Evolutionary conservation across 306 rosid species (phyloP).

Genomic region (Begonia masoniana): DNA sequence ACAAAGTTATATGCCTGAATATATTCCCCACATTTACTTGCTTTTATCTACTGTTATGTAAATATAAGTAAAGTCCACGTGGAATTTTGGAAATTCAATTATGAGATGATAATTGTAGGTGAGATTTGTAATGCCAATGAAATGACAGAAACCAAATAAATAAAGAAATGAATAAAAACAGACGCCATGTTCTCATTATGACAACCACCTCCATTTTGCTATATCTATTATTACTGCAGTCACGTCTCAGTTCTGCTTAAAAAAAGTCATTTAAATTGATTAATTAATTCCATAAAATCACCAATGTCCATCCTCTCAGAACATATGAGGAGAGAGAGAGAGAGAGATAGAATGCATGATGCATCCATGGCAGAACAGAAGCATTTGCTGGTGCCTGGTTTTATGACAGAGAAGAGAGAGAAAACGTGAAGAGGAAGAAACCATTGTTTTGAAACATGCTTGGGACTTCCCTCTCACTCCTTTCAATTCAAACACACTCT

Average conservation of each 20-base stretch:
- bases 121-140: not conserved
- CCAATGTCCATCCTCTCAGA: no score
- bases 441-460: no score
- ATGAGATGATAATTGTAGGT: not conserved
- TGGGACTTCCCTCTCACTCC: no score
- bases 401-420: constrained; percentile 1
- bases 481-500: no score
- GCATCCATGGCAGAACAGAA: not conserved
- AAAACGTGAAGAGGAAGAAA: not conserved
- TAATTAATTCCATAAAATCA: no score
- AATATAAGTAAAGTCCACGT: no score
- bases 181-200: constrained; percentile 19
- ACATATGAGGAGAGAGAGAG: no score
- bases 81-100: no score
- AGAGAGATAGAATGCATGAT: no score
- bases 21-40: no score
- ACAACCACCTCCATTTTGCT: constrained; percentile 13
- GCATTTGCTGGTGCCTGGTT: not conserved
- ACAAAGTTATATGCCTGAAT: no score
- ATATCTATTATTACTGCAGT: not conserved
- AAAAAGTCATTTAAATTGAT: not conserved
- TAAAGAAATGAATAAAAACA: constrained; percentile 9
- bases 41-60: no score
- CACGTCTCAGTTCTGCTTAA: not conserved
- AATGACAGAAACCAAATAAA: not conserved